Base-by-base conservation (phyloP, 1,284 basidiomycete species). In the Gymnopus androsaceus region DNA sequence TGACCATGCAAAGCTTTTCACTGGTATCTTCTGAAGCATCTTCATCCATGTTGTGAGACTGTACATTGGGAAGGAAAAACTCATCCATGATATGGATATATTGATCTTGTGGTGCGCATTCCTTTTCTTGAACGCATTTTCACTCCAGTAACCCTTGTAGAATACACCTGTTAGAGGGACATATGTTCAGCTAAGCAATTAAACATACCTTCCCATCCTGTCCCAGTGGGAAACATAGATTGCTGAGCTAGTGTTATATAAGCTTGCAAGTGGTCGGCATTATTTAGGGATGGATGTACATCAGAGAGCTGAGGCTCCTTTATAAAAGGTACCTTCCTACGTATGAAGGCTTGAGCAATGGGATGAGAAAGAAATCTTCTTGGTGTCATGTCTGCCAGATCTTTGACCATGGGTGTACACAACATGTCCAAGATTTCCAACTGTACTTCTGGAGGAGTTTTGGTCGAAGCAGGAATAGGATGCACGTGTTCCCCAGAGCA, bases 131-230 rank as follows among this genome's bases (percentile, higher is more conserved):
- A 25, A 45, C 15, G 45, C 33, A 5, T 33, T 60, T 59, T 27
- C 17, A n/a, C 17, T 11, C 6, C 5, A 11, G n/a, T 40, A 40
- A 40, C 17, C 37, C 37, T 40, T 34, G 15, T 34, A 15, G 15
- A 15, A 34, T 17, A 15, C 15, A 34, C 7, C 6, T 17, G n/a
- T 8, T 8, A 6, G 9, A 61, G 27, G 37, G 53, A 19, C 7
- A 17, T 56, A 5, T 6, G 59, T 57, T 61, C 44, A 6, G 6
- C 14, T 11, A 6, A 40, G 33, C 33, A 34, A 11, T 17, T 6
- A n/a, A n/a, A 19, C 36, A 21, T 40, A 67, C 66, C 67, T 54
- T 64, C 54, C 67, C 66, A 69, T 15, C 62, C 66, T n/a, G 66
- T 69, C 14, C 67, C 67, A 4, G 42, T 11, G 8, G 63, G 64